Evolutionary conservation across 1,139 yeast species (phyloP).

Genomic region (Hansenula sp.): DNA sequence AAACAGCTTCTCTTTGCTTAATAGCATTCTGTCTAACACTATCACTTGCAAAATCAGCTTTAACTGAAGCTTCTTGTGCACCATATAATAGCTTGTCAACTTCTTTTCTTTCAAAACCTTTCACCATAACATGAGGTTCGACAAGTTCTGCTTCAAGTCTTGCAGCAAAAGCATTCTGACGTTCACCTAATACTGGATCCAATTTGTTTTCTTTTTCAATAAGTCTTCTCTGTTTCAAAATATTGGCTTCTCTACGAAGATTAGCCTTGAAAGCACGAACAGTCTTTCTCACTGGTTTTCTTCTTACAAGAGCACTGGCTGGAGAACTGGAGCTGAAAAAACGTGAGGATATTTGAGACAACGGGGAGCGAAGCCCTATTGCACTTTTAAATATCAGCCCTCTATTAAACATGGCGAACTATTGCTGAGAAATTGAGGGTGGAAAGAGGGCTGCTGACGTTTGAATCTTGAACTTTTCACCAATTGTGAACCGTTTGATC

Average conservation of each 20-base stretch:
- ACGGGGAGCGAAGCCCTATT: slow-evolving; percentile 3
- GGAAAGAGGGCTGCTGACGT: too few species aligned
- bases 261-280: slow-evolving; percentile 18
- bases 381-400: not conserved
- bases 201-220: slow-evolving; percentile 36
- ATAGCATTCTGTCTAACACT: slow-evolving; percentile 39
- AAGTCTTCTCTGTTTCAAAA: slow-evolving; percentile 28
- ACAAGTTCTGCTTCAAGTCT: slow-evolving; percentile 63
- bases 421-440: too few species aligned
- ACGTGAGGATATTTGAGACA: not conserved
- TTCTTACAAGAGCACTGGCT: too few species aligned
- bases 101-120: slow-evolving; percentile 56
- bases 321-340: not conserved
- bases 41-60: slow-evolving; percentile 32
- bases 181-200: slow-evolving; percentile 80
- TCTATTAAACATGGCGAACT: not conserved
- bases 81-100: slow-evolving; percentile 77
- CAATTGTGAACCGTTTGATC: not conserved
- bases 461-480: too few species aligned
- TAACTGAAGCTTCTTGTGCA: slow-evolving; percentile 59
- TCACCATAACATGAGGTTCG: slow-evolving; percentile 56
- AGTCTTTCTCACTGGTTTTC: slow-evolving; percentile 15
- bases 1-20: slow-evolving; percentile 62
- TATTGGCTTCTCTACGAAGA: slow-evolving; percentile 21
- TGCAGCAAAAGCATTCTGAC: slow-evolving; percentile 60